These are phyloP conservation scores for Acacia acuminata DNA, from an alignment of 306 rosid species.

Conservation along the genomic window DNA sequence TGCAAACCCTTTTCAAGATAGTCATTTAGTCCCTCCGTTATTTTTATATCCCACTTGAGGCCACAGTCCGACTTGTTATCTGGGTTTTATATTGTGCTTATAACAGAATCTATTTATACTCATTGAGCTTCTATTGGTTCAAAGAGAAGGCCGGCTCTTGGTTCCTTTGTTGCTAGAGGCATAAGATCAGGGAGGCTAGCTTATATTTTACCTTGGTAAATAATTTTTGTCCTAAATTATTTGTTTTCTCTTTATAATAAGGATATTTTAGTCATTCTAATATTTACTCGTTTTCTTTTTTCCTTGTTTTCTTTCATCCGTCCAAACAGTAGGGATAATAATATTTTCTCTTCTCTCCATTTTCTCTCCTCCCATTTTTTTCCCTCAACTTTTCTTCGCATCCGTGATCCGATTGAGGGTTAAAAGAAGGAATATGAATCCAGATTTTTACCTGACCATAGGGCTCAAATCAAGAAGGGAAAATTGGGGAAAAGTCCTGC, in stretches of 20 bases:
- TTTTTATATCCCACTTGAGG: conserved; percentile 46
- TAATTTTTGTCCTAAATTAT: too few species aligned
- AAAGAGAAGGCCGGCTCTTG: conserved; percentile 45
- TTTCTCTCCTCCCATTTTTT: too few species aligned
- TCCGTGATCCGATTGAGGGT: too few species aligned
- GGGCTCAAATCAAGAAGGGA: not conserved
- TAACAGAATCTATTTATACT: conserved; percentile 54
- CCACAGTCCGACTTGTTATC: conserved; percentile 28
- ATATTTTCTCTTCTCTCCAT: too few species aligned
- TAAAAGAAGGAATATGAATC: conserved; percentile 4
- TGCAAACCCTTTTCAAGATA: too few species aligned
- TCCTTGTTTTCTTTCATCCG: too few species aligned
- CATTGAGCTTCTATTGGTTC: conserved; percentile 52
- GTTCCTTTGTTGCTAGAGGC: conserved; percentile 58
- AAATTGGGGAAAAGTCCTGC: too few species aligned
- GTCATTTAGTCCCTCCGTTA: not conserved
- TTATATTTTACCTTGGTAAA: conserved; percentile 32
- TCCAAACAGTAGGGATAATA: too few species aligned
- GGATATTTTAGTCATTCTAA: too few species aligned
- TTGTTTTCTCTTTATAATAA: too few species aligned
- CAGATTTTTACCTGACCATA: not conserved
- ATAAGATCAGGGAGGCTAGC: conserved; percentile 65
- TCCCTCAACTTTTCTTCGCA: too few species aligned
- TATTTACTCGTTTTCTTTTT: too few species aligned
- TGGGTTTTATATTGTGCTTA: conserved; percentile 57